Conservation (phyloP, 225 moss, liverwort and hornwort species). For the Antitrichia curtipendula region DNA sequence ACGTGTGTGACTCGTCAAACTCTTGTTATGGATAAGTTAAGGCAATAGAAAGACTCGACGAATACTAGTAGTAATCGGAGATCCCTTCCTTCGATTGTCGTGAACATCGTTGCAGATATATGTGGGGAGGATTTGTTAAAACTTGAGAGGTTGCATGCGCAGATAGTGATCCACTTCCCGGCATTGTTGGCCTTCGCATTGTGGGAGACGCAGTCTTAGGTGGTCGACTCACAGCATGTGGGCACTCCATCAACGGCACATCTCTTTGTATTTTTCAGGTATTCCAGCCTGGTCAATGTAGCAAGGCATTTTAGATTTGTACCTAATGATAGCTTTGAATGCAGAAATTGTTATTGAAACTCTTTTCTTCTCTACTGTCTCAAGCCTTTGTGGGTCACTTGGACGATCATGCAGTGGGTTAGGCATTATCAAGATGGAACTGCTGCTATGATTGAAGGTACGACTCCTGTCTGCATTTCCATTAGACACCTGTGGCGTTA, state of each 20-base stretch:
- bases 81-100: background rate
- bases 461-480: background rate
- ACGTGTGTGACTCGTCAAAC: background rate
- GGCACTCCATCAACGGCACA: constrained; percentile 94
- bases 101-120: background rate
- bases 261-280: constrained; percentile 98
- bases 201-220: constrained; percentile 77
- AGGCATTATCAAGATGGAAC: constrained; percentile 85
- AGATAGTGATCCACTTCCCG: constrained; percentile 92
- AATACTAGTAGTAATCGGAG: background rate
- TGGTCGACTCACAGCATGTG: constrained; percentile 91
- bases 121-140: background rate
- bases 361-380: background rate
- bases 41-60: background rate
- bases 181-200: constrained; percentile 81
- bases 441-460: constrained; percentile 85
- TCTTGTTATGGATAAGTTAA: background rate
- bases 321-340: background rate
- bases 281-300: background rate
- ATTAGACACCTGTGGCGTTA: background rate
- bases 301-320: background rate
- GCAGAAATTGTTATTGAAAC: background rate
- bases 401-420: constrained; percentile 58
- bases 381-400: background rate
- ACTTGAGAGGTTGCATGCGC: constrained; percentile 8